Evolutionary conservation across 2,329 filamentous ascomycete species (phyloP), one percentile per base, ranked within the genome.

Genomic region (Aspergillus fijiensis): DNA sequence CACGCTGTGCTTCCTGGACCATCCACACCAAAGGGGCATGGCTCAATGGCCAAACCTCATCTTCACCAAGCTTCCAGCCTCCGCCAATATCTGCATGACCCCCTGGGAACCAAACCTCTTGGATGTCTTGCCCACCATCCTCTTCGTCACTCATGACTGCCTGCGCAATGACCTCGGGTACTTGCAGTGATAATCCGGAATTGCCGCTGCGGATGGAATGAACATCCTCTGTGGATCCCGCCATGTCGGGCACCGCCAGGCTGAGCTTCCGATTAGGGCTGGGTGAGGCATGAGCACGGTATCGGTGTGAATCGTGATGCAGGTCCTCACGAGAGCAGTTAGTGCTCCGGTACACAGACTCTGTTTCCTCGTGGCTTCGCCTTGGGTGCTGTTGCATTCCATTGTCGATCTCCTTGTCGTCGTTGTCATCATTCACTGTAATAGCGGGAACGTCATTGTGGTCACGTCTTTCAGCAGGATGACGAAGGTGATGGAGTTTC

Each of bases 11-110:
- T 72, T 88, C 85, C 39, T 84, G 79, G 0, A 91, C 84, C 83
- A 91, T 91, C 84, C 88, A 91, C 0, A 87, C 83, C 2, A 91
- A 79, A 0, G 88, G 87, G 1, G 87, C 82, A 66, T 91, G 88
- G 64, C 87, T 89, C 25, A 89, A 79, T 7, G 87, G 82, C 65
- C 77, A 79, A 29, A 74, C 65, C 69, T 90, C 89, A 25, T 80
- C 81, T 1, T 79, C 79, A 0, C 79, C 73, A 0, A 85, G 76
- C 53, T 85, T 84, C 90, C 89, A 92, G 0, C 90, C 90, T 10
- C 90, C 90, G 1, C 90, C 90, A 31, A 93, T 86, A 63, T 94
- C 90, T 1, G 86, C 90, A 63, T 96, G 91, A 11, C 88, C 87
- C 9, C 91, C 91, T 0, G 90, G 82, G 68, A 95, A 95, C 78